These are phyloP conservation scores for Lophiotrema nucula DNA, from an alignment of 495 filamentous ascomycete genomes.

Conservation along the genomic window DNA sequence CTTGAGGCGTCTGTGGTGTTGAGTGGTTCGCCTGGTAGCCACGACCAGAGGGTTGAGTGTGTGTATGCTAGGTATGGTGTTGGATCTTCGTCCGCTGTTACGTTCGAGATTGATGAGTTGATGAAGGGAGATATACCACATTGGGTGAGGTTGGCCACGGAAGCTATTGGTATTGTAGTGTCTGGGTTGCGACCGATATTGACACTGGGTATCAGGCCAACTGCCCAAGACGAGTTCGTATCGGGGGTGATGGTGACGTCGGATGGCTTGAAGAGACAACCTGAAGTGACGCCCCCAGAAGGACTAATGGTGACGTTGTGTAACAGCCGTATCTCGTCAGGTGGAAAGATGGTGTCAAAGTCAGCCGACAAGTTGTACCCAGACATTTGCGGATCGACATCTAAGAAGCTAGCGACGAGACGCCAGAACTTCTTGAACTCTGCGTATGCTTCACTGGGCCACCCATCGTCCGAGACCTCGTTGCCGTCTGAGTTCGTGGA, in stretches of 20 bases:
- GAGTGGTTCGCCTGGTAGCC: conserved; percentile 55
- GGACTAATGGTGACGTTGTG: conserved; percentile 34
- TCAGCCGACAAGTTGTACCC: conserved; percentile 51
- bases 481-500: conserved; percentile 39
- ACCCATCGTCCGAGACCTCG: conserved; percentile 59
- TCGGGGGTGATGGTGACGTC: conserved; percentile 41
- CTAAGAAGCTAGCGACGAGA: conserved; percentile 55
- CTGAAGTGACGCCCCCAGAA: conserved; percentile 46
- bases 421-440: conserved; percentile 52
- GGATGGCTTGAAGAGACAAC: conserved; percentile 52
- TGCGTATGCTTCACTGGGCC: conserved; percentile 59
- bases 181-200: conserved; percentile 22
- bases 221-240: conserved; percentile 61
- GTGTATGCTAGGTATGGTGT: conserved; percentile 53
- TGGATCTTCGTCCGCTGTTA: conserved; percentile 50
- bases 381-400: conserved; percentile 56
- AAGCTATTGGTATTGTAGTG: conserved; percentile 39
- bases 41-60: conserved; percentile 57
- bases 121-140: conserved; percentile 61
- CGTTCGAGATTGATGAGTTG: conserved; percentile 53
- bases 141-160: conserved; percentile 46
- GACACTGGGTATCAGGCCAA: conserved; percentile 29
- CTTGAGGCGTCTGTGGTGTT: conserved; percentile 40
- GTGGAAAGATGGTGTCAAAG: conserved; percentile 45
- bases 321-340: conserved; percentile 38